phyloP scores from a whole-genome alignment of 129 eudicot species.

The Cynara cardunculus region DNA sequence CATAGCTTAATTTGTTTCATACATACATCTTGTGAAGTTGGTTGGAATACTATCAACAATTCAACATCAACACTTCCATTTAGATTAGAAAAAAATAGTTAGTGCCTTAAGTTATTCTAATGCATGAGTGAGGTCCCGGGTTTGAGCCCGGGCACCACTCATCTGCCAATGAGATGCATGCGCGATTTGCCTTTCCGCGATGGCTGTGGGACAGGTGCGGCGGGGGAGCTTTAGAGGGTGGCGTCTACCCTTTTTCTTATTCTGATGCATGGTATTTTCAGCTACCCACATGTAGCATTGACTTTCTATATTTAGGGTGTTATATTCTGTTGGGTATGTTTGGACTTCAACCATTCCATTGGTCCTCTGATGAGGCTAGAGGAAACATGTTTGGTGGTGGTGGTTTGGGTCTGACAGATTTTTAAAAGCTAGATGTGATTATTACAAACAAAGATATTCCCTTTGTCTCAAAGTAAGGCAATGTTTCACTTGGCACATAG shows the following conservation, averaged over 20 bases:
- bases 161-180: not conserved
- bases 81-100: not conserved
- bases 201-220: not conserved
- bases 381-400: not conserved
- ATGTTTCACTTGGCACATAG: constrained; percentile 4
- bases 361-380: not conserved
- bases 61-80: constrained; percentile 1
- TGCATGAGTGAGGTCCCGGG: not conserved
- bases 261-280: not conserved
- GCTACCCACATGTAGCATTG: not conserved
- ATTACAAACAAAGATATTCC: not conserved
- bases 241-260: not conserved
- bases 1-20: not conserved
- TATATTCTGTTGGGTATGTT: not conserved
- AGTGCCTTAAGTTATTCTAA: not conserved
- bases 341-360: not conserved
- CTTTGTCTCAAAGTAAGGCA: not conserved
- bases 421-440: not conserved
- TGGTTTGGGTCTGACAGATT: not conserved
- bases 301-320: constrained; percentile 1
- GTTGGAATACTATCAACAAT: not conserved
- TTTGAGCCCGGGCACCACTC: not conserved
- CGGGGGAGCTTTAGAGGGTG: not conserved
- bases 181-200: not conserved
- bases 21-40: constrained; percentile 7